Percentiles rank a stretch among this genome's conserved stretches.
Conservation (phyloP, 768 basidiomycete species). For the Calocera cornea region DNA sequence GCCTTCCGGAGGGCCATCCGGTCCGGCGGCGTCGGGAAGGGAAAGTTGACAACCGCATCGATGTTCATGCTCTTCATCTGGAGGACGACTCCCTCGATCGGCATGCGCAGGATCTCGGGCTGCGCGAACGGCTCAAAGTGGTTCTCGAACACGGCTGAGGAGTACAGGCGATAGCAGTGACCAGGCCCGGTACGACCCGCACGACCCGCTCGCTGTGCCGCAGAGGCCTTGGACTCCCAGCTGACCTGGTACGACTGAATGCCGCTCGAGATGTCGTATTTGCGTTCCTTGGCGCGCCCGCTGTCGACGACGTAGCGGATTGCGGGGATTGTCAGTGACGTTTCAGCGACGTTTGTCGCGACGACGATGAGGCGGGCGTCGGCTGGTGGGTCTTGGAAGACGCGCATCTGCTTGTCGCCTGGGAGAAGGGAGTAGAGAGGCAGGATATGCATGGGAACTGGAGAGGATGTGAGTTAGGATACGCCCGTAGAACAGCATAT, state of each 20-base stretch:
- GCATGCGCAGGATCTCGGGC: conserved; percentile 89
- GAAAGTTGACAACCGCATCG: conserved; percentile 90
- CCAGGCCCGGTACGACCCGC: conserved; percentile 97
- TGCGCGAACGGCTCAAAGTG: conserved; percentile 75
- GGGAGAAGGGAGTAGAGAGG: conserved; percentile 87
- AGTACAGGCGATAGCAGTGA: conserved; percentile 95
- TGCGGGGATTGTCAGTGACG: conserved; percentile 90
- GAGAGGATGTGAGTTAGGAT: not conserved
- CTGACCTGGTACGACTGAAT: conserved; percentile 85
- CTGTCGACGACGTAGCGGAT: conserved; percentile 97
- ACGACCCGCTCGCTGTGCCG: conserved; percentile 85
- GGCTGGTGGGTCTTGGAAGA: conserved; percentile 72
- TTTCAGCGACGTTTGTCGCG: conserved; percentile 93
- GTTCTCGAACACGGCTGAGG: conserved; percentile 86
- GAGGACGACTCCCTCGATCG: conserved; percentile 89
- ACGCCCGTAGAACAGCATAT: conserved; percentile 6
- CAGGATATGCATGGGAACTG: conserved; percentile 87
- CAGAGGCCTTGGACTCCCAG: conserved; percentile 93
- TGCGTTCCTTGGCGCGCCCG: conserved; percentile 90
- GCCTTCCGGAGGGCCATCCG: conserved; percentile 59
- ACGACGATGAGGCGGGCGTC: conserved; percentile 82
- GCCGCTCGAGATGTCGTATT: conserved; percentile 64
- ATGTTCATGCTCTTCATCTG: conserved; percentile 99
- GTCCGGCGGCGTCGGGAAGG: conserved; percentile 94
- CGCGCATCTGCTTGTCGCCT: conserved; percentile 88